Evolutionary conservation across 2,329 filamentous ascomycete species (phyloP).

Genomic region (Penicillium olsonii): DNA sequence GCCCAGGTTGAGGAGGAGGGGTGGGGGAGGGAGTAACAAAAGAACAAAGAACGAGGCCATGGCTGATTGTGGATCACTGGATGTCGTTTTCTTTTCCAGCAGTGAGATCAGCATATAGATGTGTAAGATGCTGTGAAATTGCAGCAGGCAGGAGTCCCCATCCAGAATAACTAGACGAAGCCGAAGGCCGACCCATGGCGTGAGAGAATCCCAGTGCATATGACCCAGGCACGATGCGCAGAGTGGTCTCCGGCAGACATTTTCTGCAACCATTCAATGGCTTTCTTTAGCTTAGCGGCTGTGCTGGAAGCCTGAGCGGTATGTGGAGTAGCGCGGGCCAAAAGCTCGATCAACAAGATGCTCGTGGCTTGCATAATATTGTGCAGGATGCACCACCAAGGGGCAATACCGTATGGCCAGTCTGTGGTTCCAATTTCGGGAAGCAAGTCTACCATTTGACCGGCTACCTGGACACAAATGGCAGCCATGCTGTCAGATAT

Average conservation of each 20-base stretch:
- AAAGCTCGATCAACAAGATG: conserved; percentile 41
- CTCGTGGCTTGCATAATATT: conserved; percentile 44
- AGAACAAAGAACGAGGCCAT: no score
- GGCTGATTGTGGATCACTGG: no score
- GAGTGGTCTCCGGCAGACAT: conserved; percentile 37
- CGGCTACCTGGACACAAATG: conserved; percentile 40
- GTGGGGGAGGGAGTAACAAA: no score
- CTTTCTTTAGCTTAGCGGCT: conserved; percentile 35
- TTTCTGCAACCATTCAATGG: conserved; percentile 37
- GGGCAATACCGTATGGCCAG: conserved; percentile 34
- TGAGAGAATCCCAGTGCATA: conserved; percentile 31
- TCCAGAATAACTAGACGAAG: background rate
- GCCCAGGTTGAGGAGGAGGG: no score
- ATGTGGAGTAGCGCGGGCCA: conserved; percentile 34
- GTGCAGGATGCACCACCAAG: conserved; percentile 47
- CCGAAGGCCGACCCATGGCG: conserved; percentile 18
- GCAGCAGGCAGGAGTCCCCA: no score
- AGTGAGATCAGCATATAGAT: background rate
- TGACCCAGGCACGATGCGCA: conserved; percentile 36
- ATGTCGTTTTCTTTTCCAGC: no score
- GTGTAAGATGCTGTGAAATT: no score
- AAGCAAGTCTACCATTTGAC: conserved; percentile 35
- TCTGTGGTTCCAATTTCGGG: conserved; percentile 35
- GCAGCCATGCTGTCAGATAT: conserved; percentile 37
- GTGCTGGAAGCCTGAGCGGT: conserved; percentile 31